phyloP scores from a whole-genome alignment of 495 filamentous ascomycete species.

The Talaromyces adpressus region DNA sequence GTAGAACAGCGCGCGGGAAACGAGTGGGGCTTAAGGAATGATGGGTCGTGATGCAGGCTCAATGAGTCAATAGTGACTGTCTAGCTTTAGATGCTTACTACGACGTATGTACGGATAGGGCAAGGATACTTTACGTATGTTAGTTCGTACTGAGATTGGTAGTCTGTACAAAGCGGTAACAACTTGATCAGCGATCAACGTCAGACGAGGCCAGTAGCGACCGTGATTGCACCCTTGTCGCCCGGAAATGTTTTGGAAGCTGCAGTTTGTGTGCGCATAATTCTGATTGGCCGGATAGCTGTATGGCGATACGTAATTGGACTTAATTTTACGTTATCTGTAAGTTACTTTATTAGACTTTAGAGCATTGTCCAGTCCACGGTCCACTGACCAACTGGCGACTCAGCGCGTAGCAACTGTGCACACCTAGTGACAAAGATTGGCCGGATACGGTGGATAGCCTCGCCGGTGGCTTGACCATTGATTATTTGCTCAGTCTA shows the following conservation, averaged over 20 bases:
- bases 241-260: slow-evolving; percentile 2
- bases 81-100: background rate
- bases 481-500: background rate
- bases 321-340: background rate
- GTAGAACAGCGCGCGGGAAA: background rate
- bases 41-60: background rate
- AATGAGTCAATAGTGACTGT: background rate
- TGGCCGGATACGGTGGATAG: background rate
- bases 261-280: background rate
- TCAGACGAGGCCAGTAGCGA: background rate
- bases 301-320: background rate
- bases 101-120: background rate
- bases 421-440: background rate
- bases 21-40: background rate
- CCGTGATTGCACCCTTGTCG: background rate
- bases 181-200: background rate
- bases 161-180: background rate
- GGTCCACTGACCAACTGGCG: background rate
- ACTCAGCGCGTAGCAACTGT: background rate
- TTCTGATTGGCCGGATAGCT: background rate
- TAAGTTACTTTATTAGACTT: background rate
- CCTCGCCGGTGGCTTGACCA: background rate
- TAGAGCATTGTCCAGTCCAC: background rate
- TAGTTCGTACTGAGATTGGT: background rate
- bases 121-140: background rate